These are phyloP conservation scores for Francoa sonchifolia DNA, from an alignment of 441 rosid species.

Conservation along the genomic window DNA sequence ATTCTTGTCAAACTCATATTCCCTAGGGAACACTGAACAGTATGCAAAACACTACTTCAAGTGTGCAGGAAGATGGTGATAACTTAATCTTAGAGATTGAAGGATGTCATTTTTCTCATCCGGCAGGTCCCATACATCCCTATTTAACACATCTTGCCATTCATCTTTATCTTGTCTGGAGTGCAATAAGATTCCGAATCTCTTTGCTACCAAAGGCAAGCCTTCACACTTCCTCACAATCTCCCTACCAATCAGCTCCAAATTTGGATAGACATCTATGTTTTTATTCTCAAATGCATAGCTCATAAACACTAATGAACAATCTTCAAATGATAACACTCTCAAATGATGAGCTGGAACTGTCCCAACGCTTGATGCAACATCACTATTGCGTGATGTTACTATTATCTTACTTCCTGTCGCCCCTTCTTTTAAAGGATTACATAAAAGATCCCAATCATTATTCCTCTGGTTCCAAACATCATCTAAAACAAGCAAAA, in stretches of 20 bases:
- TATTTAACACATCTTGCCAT: conserved; percentile 23
- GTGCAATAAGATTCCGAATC: conserved; percentile 18
- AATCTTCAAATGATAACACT: conserved; percentile 13
- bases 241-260: conserved; percentile 10
- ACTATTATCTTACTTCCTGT: conserved; percentile 28
- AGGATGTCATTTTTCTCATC: conserved; percentile 13
- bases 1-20: conserved; percentile 13
- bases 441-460: conserved; percentile 16
- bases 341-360: conserved; percentile 13
- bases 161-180: conserved; percentile 15
- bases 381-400: conserved; percentile 18
- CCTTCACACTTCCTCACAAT: conserved; percentile 23
- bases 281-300: conserved; percentile 14
- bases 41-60: conserved; percentile 26
- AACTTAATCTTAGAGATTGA: conserved; percentile 21
- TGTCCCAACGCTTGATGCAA: conserved; percentile 15
- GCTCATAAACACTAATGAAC: conserved; percentile 11
- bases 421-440: conserved; percentile 16
- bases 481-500: conserved; percentile 28
- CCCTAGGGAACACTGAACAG: conserved; percentile 22
- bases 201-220: conserved; percentile 20
- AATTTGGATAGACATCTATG: conserved; percentile 5
- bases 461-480: conserved; percentile 18
- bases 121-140: conserved; percentile 20
- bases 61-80: conserved; percentile 20